Evolutionary conservation across 805 yeast genomes (phyloP).

Genomic region (Groenewaldozyma tartarivorans): DNA sequence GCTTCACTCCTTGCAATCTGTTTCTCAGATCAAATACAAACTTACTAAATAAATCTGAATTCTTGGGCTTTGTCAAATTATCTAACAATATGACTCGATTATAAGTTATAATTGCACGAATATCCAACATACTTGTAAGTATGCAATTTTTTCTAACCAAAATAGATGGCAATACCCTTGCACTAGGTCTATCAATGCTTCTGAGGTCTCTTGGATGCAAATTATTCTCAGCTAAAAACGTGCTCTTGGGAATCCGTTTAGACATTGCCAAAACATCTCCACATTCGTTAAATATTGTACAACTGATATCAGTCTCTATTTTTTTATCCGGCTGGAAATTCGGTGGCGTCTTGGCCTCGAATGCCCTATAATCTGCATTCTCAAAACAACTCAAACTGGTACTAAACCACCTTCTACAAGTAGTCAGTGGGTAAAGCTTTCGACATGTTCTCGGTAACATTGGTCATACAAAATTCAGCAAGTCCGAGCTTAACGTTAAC

Average conservation of each 20-base stretch:
- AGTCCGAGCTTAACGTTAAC: too few species aligned
- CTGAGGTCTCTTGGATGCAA: conserved; percentile 81
- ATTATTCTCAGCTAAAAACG: conserved; percentile 52
- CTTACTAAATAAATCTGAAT: conserved; percentile 52
- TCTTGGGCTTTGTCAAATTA: conserved; percentile 39
- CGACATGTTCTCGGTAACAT: too few species aligned
- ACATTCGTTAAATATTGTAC: conserved; percentile 47
- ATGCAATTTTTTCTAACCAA: conserved; percentile 50
- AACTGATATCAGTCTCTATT: conserved; percentile 23
- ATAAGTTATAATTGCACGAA: conserved; percentile 50
- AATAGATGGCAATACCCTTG: conserved; percentile 58
- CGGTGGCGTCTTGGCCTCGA: conserved; percentile 5
- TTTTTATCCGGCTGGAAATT: neutral
- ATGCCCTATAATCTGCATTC: conserved; percentile 1
- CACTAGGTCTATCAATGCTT: conserved; percentile 61
- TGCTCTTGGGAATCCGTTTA: conserved; percentile 45
- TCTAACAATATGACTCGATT: conserved; percentile 57
- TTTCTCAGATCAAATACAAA: conserved; percentile 79
- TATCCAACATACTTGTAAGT: conserved; percentile 50
- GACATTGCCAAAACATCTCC: conserved; percentile 56
- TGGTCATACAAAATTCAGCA: too few species aligned
- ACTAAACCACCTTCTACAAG: too few species aligned
- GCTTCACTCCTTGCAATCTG: conserved; percentile 40
- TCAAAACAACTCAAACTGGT: neutral
- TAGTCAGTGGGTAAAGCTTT: too few species aligned